A percentile compares a stretch with the other conserved stretches of the same genome.
Conservation (phyloP, 345 rosid genomes). For the Euphorbia tirucalli region DNA sequence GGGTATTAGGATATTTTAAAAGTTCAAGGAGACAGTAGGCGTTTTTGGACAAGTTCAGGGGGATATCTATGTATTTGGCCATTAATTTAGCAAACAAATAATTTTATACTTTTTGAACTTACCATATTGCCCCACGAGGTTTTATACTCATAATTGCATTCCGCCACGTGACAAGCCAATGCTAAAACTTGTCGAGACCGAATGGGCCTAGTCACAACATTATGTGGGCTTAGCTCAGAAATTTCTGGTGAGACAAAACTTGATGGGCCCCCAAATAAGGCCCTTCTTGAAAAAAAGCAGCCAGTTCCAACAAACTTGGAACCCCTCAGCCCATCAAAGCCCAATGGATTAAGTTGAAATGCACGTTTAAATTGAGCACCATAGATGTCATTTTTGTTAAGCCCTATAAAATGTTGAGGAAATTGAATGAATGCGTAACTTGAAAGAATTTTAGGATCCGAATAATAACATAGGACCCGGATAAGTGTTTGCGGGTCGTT, state of each 20-base stretch:
- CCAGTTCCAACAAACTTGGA: constrained; percentile 54
- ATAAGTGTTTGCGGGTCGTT: constrained; percentile 60
- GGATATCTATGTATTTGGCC: no score
- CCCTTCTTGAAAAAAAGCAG: constrained; percentile 56
- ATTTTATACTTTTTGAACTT: background rate
- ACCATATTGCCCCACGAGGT: constrained; percentile 70
- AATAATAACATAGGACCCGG: constrained; percentile 51
- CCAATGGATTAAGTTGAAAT: constrained; percentile 41
- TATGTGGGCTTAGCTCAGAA: constrained; percentile 31
- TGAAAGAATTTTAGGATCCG: constrained; percentile 32
- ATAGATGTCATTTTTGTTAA: constrained; percentile 57
- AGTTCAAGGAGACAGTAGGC: no score
- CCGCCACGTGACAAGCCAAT: constrained; percentile 50
- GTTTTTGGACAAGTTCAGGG: no score
- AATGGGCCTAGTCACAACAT: constrained; percentile 29
- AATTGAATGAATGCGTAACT: constrained; percentile 52
- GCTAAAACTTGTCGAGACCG: constrained; percentile 22
- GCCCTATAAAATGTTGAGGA: constrained; percentile 58
- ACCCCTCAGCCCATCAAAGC: constrained; percentile 54
- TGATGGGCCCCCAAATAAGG: constrained; percentile 47
- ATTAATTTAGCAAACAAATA: background rate
- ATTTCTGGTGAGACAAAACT: constrained; percentile 29
- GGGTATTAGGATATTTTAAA: no score
- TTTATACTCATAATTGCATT: constrained; percentile 48
- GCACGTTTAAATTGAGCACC: constrained; percentile 35